phyloP scores from a whole-genome alignment of 257 asterid species.

The Solanum pinnatisectum region DNA sequence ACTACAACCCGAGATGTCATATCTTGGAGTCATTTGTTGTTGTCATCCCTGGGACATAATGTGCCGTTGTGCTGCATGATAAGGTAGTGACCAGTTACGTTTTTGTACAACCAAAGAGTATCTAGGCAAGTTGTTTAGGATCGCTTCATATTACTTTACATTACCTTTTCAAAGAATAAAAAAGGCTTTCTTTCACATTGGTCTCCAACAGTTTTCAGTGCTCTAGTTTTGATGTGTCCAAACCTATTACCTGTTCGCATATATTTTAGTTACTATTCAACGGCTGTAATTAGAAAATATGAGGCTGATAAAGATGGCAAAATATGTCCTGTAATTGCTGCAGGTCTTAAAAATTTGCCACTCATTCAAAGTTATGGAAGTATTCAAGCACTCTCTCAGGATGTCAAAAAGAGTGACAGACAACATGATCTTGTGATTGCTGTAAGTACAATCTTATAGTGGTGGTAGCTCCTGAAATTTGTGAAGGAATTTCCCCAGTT shows the following conservation, averaged over 20 bases:
- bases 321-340: conserved; percentile 2
- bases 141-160: neutral
- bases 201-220: neutral
- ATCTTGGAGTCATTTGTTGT: neutral
- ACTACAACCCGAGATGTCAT: neutral
- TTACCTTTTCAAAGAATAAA: neutral
- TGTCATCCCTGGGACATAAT: neutral
- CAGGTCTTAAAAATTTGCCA: conserved; percentile 61
- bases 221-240: neutral
- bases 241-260: neutral
- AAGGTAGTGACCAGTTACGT: neutral
- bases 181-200: neutral
- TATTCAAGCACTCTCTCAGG: conserved; percentile 54
- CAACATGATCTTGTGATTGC: conserved; percentile 77
- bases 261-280: neutral
- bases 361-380: conserved; percentile 61
- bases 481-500: neutral
- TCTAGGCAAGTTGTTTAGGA: neutral
- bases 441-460: conserved; percentile 40
- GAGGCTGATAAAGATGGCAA: neutral
- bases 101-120: neutral
- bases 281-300: neutral
- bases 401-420: conserved; percentile 58
- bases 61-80: neutral
- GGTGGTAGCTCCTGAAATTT: neutral